Base-by-base conservation (phyloP, 768 basidiomycete species). In the Dentipellis fragilis region DNA sequence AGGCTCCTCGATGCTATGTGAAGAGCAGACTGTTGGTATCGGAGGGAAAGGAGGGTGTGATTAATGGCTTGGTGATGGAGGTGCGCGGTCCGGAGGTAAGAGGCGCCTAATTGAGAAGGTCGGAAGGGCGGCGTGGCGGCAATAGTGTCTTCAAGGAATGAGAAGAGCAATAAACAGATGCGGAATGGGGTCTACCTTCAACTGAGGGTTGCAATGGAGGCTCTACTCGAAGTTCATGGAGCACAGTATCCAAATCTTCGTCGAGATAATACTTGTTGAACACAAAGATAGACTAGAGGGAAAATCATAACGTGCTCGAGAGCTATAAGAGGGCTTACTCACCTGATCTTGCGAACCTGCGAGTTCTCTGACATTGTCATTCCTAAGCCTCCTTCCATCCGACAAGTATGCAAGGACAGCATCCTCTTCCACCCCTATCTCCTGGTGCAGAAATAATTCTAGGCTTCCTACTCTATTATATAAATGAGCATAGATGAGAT, bases 201-300 rank as follows among this genome's bases (percentile, higher is more conserved):
- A 87, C 78, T 16, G 79, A 75, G n/a, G 84, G 81, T 59, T 89
- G 85, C 21, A 87, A 63, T 16, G 76, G 74, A 2, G 87, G 73
- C 46, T 83, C 77, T 16, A 82, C 72, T 14, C 70, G 75, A n/a
- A 92, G 76, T 42, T 80, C 76, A n/a, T 68, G 73, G 14, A 90
- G 67, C 22, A 88, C 83, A 45, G 85, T 78, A 1, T 84, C 79
- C 29, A 86, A 54, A 51, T 85, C 81, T 46, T 81, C 73, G 59
- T 89, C 87, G 38, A 93, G 76, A 63, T 86, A 87, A 63, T 79
- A 73, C 64, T 89, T 89, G 70, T 91, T 92, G 71, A 88, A 93
- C 5, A 92, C 86, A 63, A 80, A 92, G 58, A 93, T 85, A 7
- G 81, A 76, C 89, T 80, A 12, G 6, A 17, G 29, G 2, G 9